phyloP scores from a whole-genome alignment of 1,284 basidiomycete species.

The Termitomyces sp. region DNA sequence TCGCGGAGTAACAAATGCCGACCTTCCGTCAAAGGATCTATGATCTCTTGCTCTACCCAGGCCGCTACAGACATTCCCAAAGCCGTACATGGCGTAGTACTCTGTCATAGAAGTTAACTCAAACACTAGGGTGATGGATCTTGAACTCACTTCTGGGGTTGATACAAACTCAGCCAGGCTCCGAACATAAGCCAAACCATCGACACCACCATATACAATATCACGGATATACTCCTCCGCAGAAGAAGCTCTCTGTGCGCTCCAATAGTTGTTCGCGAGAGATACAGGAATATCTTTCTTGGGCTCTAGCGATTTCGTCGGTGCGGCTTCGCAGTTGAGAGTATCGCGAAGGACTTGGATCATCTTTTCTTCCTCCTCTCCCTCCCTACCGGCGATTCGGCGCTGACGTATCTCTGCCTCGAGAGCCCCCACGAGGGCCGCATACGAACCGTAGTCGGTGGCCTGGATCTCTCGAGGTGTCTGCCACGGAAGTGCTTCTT shows the following conservation, averaged over 20 bases:
- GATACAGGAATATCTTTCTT: slow-evolving; percentile 5
- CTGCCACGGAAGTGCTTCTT: slow-evolving; percentile 36
- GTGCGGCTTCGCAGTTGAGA: slow-evolving; percentile 25
- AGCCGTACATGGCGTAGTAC: slow-evolving; percentile 9
- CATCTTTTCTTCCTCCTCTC: slow-evolving; percentile 31
- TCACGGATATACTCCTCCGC: slow-evolving; percentile 62
- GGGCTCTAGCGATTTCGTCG: slow-evolving; percentile 6
- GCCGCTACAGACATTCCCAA: slow-evolving; percentile 41
- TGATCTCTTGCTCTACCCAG: slow-evolving; percentile 53
- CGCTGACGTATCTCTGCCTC: slow-evolving; percentile 41
- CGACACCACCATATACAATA: slow-evolving; percentile 69
- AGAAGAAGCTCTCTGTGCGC: slow-evolving; percentile 36
- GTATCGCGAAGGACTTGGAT: slow-evolving; percentile 31
- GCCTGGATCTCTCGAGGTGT: slow-evolving; percentile 45
- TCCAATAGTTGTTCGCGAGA: slow-evolving; percentile 40
- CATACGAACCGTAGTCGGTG: slow-evolving; percentile 58
- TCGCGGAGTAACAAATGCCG: slow-evolving; percentile 37
- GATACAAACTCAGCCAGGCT: slow-evolving; percentile 67
- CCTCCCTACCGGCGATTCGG: slow-evolving; percentile 22
- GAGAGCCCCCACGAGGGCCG: slow-evolving; percentile 42
- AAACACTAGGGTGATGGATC: not conserved
- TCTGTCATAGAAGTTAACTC: slow-evolving; percentile 1
- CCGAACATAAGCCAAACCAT: slow-evolving; percentile 66
- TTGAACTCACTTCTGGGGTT: slow-evolving; percentile 20
- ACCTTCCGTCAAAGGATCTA: slow-evolving; percentile 60